Percentiles rank a stretch among this genome's conserved stretches.
These are phyloP conservation scores for Calocera cornea DNA, from an alignment of 768 basidiomycete genomes.

Conservation along the genomic window DNA sequence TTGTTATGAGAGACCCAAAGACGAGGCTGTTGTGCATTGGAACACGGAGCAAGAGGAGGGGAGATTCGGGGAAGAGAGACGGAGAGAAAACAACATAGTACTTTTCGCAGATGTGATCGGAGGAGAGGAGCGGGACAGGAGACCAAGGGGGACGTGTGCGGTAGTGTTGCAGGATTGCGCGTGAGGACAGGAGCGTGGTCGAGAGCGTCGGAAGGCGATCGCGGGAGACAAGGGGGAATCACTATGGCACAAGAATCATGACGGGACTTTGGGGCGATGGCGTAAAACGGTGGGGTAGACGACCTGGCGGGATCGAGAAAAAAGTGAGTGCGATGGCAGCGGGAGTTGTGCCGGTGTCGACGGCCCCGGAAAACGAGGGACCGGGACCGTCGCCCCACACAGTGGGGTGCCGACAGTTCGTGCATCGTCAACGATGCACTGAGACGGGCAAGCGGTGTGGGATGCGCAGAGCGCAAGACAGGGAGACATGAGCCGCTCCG, in stretches of 20 bases:
- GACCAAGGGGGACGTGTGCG: not conserved
- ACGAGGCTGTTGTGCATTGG: not conserved
- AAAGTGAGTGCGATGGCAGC: not conserved
- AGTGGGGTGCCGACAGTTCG: not conserved
- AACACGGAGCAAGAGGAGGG: not conserved
- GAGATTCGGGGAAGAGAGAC: not conserved
- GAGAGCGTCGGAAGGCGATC: not conserved
- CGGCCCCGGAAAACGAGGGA: not conserved
- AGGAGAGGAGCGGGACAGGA: not conserved
- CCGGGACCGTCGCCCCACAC: not conserved
- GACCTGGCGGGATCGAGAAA: conserved; percentile 1
- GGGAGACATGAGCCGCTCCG: not conserved
- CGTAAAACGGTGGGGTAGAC: not conserved
- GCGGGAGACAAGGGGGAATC: not conserved
- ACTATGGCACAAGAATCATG: not conserved
- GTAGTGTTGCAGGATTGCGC: conserved; percentile 5
- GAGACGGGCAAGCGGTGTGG: not conserved
- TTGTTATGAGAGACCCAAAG: not conserved
- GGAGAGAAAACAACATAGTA: conserved; percentile 1
- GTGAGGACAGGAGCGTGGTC: not conserved
- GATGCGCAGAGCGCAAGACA: conserved; percentile 3
- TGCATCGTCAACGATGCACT: not conserved
- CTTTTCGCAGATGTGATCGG: not conserved
- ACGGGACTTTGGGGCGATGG: not conserved
- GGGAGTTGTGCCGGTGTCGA: not conserved